phyloP scores from a whole-genome alignment of 31 red algal genomes.

The Bonnemaisonia californica region DNA sequence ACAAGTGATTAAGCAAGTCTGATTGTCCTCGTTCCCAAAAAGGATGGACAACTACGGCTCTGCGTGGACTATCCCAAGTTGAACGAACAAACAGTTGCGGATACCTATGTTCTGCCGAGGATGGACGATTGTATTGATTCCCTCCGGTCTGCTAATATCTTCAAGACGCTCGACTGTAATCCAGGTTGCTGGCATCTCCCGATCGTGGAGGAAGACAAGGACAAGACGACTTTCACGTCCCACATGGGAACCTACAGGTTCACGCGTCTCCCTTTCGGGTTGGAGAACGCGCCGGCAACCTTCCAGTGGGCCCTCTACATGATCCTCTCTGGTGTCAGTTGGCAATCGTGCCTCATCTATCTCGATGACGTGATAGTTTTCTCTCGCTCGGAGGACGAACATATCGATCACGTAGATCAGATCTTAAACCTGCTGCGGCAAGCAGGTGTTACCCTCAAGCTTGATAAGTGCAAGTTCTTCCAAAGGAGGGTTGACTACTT shows the following conservation, averaged over 20 bases:
- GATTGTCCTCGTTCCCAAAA: no score
- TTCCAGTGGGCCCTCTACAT: no score
- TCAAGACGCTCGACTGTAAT: slow-evolving; percentile 35
- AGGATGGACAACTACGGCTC: no score
- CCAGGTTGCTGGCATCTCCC: slow-evolving; percentile 27
- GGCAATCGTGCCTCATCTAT: slow-evolving; percentile 1
- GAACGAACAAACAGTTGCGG: no score
- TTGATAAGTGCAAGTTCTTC: no score
- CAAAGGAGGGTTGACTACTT: no score
- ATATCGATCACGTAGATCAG: slow-evolving; percentile 2
- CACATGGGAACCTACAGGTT: slow-evolving; percentile 37
- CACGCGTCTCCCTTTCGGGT: slow-evolving; percentile 43
- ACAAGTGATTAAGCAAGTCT: slow-evolving; percentile 25
- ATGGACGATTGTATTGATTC: no score
- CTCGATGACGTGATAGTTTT: no score
- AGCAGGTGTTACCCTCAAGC: background rate
- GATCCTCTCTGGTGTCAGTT: slow-evolving; percentile 20
- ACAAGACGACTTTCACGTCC: no score
- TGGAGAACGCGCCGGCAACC: slow-evolving; percentile 50
- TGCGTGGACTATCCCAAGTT: no score
- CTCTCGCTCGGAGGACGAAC: background rate
- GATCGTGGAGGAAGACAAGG: slow-evolving; percentile 6
- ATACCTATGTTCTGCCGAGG: no score
- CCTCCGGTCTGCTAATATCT: slow-evolving; percentile 28
- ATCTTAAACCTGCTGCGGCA: no score